Conservation (phyloP, 2,329 filamentous ascomycete genomes). For the Cordyceps pruinosa region DNA sequence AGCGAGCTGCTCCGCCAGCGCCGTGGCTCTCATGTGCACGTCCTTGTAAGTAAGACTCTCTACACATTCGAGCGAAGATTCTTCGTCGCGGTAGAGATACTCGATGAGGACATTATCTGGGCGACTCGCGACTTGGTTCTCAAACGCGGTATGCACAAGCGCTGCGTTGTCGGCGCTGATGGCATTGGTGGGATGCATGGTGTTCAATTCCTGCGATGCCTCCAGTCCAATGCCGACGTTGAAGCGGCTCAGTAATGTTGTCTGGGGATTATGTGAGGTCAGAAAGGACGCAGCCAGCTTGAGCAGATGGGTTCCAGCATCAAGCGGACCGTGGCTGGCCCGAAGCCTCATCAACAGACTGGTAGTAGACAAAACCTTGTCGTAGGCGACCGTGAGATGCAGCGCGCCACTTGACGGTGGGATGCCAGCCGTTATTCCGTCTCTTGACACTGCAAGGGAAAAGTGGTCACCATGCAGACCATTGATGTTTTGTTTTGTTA, state of each 20-base stretch:
- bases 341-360: neutral
- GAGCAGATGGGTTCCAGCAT: neutral
- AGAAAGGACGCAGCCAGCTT: neutral
- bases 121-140: neutral
- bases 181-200: neutral
- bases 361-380: neutral
- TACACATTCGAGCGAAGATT: neutral
- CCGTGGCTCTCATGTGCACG: neutral
- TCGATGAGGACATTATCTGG: neutral
- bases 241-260: neutral
- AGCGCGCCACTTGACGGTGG: neutral
- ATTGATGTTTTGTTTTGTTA: neutral
- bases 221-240: neutral
- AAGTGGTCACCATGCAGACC: neutral
- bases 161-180: neutral
- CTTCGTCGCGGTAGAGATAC: neutral
- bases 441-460: neutral
- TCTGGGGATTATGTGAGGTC: neutral
- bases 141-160: neutral
- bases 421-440: neutral
- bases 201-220: neutral
- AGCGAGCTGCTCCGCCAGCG: neutral
- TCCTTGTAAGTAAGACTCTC: conserved; percentile 1
- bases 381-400: neutral
- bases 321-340: neutral